These are phyloP conservation scores for Tarenaya hassleriana DNA, from an alignment of 345 rosid genomes.

Conservation along the genomic window DNA sequence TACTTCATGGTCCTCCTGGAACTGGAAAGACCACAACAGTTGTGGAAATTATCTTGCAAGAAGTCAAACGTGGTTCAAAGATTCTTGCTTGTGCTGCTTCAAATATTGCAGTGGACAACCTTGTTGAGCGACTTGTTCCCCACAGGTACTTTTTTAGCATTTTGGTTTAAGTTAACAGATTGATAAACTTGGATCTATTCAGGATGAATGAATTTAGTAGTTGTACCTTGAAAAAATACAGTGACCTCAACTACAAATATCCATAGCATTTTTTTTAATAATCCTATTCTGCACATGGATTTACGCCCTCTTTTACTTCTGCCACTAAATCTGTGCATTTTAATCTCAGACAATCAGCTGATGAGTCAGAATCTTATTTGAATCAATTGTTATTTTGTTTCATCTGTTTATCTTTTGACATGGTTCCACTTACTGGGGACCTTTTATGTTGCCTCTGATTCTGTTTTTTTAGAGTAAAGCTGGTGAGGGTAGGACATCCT, in stretches of 20 bases:
- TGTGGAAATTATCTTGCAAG: slow-evolving; percentile 86
- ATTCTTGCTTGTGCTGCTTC: slow-evolving; percentile 98
- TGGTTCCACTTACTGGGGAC: too few relatives aligned
- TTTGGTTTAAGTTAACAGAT: not conserved
- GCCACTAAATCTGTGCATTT: too few relatives aligned
- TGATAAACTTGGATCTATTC: not conserved
- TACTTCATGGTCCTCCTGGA: slow-evolving; percentile 99
- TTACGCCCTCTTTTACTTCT: too few relatives aligned
- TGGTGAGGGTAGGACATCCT: slow-evolving; percentile 95
- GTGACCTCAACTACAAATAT: too few relatives aligned
- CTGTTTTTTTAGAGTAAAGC: slow-evolving; percentile 45
- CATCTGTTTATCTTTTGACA: too few relatives aligned
- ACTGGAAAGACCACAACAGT: slow-evolving; percentile 99
- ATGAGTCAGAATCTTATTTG: too few relatives aligned
- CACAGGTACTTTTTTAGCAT: slow-evolving; percentile 46
- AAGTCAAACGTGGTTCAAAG: slow-evolving; percentile 91
- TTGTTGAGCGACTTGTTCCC: slow-evolving; percentile 88
- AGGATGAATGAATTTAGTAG: not conserved
- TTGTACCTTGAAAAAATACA: too few relatives aligned
- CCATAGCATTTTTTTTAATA: too few relatives aligned
- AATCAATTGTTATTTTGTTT: too few relatives aligned
- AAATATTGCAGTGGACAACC: slow-evolving; percentile 95
- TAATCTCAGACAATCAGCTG: too few relatives aligned
- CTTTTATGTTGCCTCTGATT: not conserved
- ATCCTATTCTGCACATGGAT: too few relatives aligned